phyloP scores from a whole-genome alignment of 306 rosid species.

The Benincasa hispida region DNA sequence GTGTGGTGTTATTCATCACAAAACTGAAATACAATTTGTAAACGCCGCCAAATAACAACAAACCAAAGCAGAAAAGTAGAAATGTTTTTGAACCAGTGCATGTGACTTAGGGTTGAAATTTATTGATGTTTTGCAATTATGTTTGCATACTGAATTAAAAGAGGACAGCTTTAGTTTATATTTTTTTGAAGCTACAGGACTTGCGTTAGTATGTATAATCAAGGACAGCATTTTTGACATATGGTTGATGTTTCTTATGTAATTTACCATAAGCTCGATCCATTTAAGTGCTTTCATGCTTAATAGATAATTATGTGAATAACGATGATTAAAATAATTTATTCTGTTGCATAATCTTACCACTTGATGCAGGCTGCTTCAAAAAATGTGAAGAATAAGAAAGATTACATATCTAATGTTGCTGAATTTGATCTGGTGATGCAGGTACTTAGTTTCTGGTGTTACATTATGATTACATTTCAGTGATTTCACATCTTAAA shows the following conservation, averaged over 20 bases:
- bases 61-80: background rate
- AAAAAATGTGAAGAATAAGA: conserved; percentile 39
- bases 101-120: background rate
- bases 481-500: conserved; percentile 3
- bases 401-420: conserved; percentile 45
- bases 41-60: background rate
- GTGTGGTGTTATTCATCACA: background rate
- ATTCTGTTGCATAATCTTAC: conserved; percentile 15
- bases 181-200: background rate
- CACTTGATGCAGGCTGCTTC: conserved; percentile 41
- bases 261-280: background rate
- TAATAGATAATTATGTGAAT: background rate
- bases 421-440: conserved; percentile 91
- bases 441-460: conserved; percentile 52
- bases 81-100: background rate
- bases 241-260: background rate
- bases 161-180: background rate
- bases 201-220: background rate
- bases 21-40: background rate
- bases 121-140: background rate
- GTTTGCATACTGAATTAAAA: background rate
- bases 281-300: background rate
- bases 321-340: background rate
- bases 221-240: background rate
- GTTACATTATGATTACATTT: conserved; percentile 7